Evolutionary conservation across 73 alveolate species (phyloP).

Genomic region (Symbiodinium pilosum): DNA sequence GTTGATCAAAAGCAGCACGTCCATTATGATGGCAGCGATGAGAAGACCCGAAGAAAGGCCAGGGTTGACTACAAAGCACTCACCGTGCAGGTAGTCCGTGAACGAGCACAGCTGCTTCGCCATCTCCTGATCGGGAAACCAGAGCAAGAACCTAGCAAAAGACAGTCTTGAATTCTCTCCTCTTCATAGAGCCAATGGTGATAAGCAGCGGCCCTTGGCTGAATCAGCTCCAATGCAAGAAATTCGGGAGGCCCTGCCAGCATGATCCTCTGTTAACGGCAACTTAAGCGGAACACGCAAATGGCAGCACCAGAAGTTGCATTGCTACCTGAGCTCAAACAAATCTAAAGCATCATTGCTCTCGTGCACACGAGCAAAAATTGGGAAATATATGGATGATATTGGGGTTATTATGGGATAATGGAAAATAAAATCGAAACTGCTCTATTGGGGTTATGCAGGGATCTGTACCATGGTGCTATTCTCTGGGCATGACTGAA

Average conservation of each 20-base stretch:
- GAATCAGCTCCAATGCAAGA: background rate
- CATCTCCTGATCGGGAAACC: conserved; percentile 4
- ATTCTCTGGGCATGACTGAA: too few relatives aligned
- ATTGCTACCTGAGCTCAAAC: background rate
- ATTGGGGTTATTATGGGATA: too few relatives aligned
- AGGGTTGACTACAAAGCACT: background rate
- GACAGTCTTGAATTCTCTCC: background rate
- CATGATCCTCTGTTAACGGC: background rate
- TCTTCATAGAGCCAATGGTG: background rate
- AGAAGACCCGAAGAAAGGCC: background rate
- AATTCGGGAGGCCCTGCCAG: background rate
- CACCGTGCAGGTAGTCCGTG: background rate
- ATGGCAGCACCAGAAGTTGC: conserved; percentile 1
- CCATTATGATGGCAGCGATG: background rate
- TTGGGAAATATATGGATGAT: too few relatives aligned
- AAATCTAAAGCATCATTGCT: background rate
- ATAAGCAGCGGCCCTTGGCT: background rate
- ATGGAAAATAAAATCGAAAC: too few relatives aligned
- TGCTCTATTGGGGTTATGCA: too few relatives aligned
- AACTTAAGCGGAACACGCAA: background rate
- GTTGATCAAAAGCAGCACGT: background rate
- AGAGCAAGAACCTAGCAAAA: background rate
- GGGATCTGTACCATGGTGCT: too few relatives aligned
- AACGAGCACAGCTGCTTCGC: background rate
- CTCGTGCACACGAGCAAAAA: too few relatives aligned